A percentile compares a stretch with the other conserved stretches of the same genome.
phyloP scores from a whole-genome alignment of 306 rosid species.

The Castanea mollissima region DNA sequence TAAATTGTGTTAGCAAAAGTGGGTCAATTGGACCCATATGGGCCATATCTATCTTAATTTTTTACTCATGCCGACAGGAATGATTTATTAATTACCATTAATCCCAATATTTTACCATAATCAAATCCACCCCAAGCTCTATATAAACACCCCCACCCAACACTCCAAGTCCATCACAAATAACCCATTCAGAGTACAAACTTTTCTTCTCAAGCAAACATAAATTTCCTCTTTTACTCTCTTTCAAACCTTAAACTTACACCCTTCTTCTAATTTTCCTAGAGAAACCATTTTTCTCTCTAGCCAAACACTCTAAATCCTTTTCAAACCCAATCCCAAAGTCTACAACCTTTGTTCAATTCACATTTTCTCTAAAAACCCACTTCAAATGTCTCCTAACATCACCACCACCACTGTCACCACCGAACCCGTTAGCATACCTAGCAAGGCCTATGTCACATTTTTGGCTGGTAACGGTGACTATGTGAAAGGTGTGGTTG shows the following conservation, averaged over 20 bases:
- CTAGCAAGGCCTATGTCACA: slow-evolving; percentile 64
- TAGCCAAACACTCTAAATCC: not conserved
- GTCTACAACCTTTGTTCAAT: not conserved
- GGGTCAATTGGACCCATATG: not conserved
- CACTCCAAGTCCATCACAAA: not conserved
- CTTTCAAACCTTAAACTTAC: not conserved
- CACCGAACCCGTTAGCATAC: slow-evolving; percentile 2
- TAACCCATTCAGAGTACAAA: not conserved
- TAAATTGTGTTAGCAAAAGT: not conserved
- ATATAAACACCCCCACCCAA: not conserved
- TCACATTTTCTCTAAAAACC: not conserved
- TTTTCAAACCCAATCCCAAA: not conserved
- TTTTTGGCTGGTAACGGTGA: slow-evolving; percentile 80
- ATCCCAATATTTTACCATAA: not conserved
- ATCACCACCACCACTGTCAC: slow-evolving; percentile 15
- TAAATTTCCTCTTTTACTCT: not conserved
- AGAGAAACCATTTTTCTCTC: not conserved
- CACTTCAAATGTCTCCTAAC: slow-evolving; percentile 49
- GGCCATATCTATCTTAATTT: not conserved
- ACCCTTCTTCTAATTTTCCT: not conserved
- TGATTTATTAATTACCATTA: not conserved
- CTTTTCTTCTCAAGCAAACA: not conserved
- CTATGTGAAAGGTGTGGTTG: slow-evolving; percentile 78
- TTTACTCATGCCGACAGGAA: not conserved
- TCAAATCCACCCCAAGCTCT: not conserved